These are phyloP conservation scores for Mortierella sp. DNA, from an alignment of 371 early-diverging fungal species.

Conservation along the genomic window DNA sequence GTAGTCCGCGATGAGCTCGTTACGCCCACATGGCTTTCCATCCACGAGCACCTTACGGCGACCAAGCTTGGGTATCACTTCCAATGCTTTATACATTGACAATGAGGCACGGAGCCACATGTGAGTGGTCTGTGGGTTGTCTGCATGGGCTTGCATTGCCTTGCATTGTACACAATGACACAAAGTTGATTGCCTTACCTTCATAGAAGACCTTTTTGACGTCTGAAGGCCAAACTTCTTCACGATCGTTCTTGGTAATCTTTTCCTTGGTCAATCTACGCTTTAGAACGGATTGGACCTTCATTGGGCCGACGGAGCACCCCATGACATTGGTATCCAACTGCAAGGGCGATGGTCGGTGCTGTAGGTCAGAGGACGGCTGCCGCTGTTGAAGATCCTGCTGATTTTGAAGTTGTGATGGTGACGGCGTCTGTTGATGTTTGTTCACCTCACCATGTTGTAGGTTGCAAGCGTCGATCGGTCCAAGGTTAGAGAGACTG, in stretches of 20 bases:
- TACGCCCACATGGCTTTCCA: conserved; percentile 75
- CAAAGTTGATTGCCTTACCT: conserved; percentile 6
- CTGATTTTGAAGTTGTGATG: conserved; percentile 9
- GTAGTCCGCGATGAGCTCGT: conserved; percentile 80
- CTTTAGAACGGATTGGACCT: conserved; percentile 24
- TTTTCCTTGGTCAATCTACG: conserved; percentile 32
- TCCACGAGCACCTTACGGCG: conserved; percentile 68
- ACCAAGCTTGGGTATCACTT: conserved; percentile 66
- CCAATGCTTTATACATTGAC: conserved; percentile 60
- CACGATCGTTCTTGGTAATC: conserved; percentile 27
- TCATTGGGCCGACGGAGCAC: conserved; percentile 14
- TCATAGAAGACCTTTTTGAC: conserved; percentile 41
- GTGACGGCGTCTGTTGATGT: conserved; percentile 6
- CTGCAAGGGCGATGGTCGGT: neutral
- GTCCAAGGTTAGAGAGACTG: conserved; percentile 2
- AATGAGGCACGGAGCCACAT: no score
- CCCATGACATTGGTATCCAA: neutral
- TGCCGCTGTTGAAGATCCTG: conserved; percentile 11
- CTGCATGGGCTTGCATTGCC: no score
- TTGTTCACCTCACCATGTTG: conserved; percentile 1
- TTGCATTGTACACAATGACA: no score
- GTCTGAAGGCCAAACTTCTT: conserved; percentile 41
- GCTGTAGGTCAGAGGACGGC: neutral
- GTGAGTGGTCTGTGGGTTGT: no score
- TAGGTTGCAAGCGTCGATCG: neutral